Base-by-base conservation (phyloP, 805 yeast species). In the Candida stauntonica region DNA sequence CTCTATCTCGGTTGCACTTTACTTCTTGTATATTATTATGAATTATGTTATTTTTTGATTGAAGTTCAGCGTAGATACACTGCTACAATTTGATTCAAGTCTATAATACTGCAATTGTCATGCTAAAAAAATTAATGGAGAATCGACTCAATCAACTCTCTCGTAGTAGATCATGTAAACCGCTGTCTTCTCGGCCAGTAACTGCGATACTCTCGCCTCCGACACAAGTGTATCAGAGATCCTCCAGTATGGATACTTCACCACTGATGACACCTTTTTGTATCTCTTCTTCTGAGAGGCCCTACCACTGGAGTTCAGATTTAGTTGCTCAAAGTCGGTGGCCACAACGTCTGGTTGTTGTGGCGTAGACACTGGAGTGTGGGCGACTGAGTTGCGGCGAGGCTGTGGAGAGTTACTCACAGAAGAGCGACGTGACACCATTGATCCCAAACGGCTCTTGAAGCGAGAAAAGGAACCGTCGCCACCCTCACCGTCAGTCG, bases 81-180 rank as follows among this genome's bases (percentile, higher is more conserved):
- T n/a, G n/a, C n/a, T n/a, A n/a, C n/a, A n/a, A n/a, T n/a, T n/a
- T n/a, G n/a, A n/a, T n/a, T n/a, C n/a, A n/a, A n/a, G n/a, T n/a
- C n/a, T n/a, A n/a, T n/a, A n/a, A n/a, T n/a, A n/a, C n/a, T n/a
- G n/a, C n/a, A n/a, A n/a, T n/a, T n/a, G n/a, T n/a, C n/a, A n/a
- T n/a, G n/a, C n/a, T n/a, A n/a, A n/a, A n/a, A n/a, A n/a, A n/a
- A n/a, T n/a, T n/a, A n/a, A n/a, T n/a, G n/a, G n/a, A n/a, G n/a
- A n/a, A n/a, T n/a, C n/a, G n/a, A n/a, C n/a, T n/a, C n/a, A n/a
- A 20, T 14, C 23, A 13, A 54, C 42, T 42, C 75, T 63, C 56
- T 89, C 95, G 55, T 85, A 93, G 53, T 85, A 82, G 37, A 91
- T 63, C 83, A 91, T 75, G 60, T 91, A 91, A 2, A 78, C 96